A percentile compares a stretch with the other conserved stretches of the same genome.
phyloP scores from a whole-genome alignment of 2,329 filamentous ascomycete species.

The Fusarium miscanthi region DNA sequence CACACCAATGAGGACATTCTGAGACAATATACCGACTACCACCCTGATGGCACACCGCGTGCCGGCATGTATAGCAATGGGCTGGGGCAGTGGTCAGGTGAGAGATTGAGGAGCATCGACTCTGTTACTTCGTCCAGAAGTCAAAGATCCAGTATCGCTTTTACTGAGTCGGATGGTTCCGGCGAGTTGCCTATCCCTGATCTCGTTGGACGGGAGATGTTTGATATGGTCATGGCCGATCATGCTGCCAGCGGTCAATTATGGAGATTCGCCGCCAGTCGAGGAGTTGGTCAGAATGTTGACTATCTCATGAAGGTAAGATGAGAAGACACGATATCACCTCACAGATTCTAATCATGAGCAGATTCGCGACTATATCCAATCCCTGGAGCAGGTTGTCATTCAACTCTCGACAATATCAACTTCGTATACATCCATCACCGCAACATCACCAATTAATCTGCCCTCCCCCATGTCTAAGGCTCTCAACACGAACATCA shows the following conservation, averaged over 20 bases:
- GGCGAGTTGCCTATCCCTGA: slow-evolving; percentile 52
- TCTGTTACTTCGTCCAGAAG: slow-evolving; percentile 42
- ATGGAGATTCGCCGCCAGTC: slow-evolving; percentile 60
- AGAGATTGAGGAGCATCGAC: slow-evolving; percentile 45
- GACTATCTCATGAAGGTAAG: slow-evolving; percentile 62
- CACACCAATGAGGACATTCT: slow-evolving; percentile 58
- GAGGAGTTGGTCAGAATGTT: slow-evolving; percentile 61
- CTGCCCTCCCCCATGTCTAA: slow-evolving; percentile 55
- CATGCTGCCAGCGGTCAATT: slow-evolving; percentile 59
- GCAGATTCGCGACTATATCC: slow-evolving; percentile 57
- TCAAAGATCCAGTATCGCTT: slow-evolving; percentile 43
- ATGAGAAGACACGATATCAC: background rate
- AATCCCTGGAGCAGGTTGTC: slow-evolving; percentile 57
- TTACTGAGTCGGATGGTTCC: slow-evolving; percentile 44
- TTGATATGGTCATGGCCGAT: slow-evolving; percentile 62
- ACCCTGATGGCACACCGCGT: slow-evolving; percentile 52
- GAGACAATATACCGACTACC: slow-evolving; percentile 60
- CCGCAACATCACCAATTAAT: slow-evolving; percentile 54
- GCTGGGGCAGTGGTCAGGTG: slow-evolving; percentile 27
- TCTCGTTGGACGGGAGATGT: slow-evolving; percentile 62
- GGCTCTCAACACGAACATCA: slow-evolving; percentile 59
- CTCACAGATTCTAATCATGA: background rate
- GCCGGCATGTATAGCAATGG: slow-evolving; percentile 36
- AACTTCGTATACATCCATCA: slow-evolving; percentile 57
- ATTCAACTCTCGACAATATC: slow-evolving; percentile 54